Conservation (phyloP, 495 filamentous ascomycete species). For the Neurospora tetraspora region DNA sequence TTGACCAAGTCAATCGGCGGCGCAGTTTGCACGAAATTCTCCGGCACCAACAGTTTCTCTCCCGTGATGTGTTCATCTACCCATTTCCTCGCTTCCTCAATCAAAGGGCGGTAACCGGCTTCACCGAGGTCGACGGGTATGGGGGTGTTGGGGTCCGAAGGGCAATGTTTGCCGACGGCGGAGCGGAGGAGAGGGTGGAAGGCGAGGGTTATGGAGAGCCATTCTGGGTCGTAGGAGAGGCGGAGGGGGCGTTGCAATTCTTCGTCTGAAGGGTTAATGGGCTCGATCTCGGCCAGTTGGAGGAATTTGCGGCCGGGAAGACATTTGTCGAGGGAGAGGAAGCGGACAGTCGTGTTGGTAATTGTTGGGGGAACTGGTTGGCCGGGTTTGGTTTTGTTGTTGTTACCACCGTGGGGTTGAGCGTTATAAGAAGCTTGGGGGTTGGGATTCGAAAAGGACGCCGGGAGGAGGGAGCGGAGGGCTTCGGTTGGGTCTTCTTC, state of each 20-base stretch:
- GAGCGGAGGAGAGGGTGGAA: conserved; percentile 54
- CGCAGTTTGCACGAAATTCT: conserved; percentile 69
- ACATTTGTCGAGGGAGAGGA: conserved; percentile 87
- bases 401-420: conserved; percentile 6
- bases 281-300: conserved; percentile 55
- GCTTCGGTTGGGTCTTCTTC: conserved; percentile 38
- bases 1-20: conserved; percentile 49
- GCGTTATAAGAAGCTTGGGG: conserved; percentile 3
- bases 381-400: conserved; percentile 25
- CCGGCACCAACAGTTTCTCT: conserved; percentile 52
- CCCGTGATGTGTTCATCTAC: conserved; percentile 61
- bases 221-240: conserved; percentile 84
- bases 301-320: conserved; percentile 69
- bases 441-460: conserved; percentile 45
- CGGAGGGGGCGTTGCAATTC: conserved; percentile 17
- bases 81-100: conserved; percentile 61
- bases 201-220: conserved; percentile 82
- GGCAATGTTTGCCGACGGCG: conserved; percentile 21
- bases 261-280: conserved; percentile 18
- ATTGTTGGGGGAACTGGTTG: conserved; percentile 43
- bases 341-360: conserved; percentile 65
- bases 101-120: conserved; percentile 47
- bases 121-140: conserved; percentile 51
- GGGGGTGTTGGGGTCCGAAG: conserved; percentile 30
- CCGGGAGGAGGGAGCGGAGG: conserved; percentile 56